Evolutionary conservation across 352 stramenopile genomes (phyloP), one percentile per base, ranked within the genome.

Genomic region (Globisporangium paddicum): DNA sequence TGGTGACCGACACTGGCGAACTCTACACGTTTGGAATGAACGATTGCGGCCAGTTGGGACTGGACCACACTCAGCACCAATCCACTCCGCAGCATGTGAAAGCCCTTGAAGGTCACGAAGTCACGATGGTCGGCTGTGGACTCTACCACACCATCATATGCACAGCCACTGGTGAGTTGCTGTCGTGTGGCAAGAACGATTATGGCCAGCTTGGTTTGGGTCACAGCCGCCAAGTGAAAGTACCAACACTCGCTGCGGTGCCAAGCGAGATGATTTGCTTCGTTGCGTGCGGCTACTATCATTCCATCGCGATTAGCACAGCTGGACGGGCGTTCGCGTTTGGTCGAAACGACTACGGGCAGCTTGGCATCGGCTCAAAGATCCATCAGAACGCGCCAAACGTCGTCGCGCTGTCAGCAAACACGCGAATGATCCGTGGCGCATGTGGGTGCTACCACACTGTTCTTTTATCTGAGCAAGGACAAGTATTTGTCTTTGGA

Each of bases 21-120:
- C 64, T 96, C 4, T 96, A 90, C 65, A 90, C 86, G 8, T 96
- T 95, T 60, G 87, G 86, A 13, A 94, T 94, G 85, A 96, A 96
- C 32, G 86, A 96, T 67, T 96, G 85, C 57, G 86, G 86, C 5
- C 86, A 96, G 41, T 72, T 96, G 30, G 86, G 85, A 5, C 67
- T 92, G 11, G 85, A 96, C 58, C 78, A 91, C 54, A 94, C 82
- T 11, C 79, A 90, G 35, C 79, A 93, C 46, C 76, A 88, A 50
- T 75, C 79, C 8, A 79, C 73, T 0, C 85, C 86, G 1, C 83
- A 93, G 55, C 63, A 82, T n/a, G 86, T 94, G 13, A 93, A 89
- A 46, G 66, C 67, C 2, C 62, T 95, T n/a, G 76, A 89, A 42
- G 72, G 82, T 2, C 75, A 84, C 8, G 72, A 91, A 69, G 71